phyloP scores from a whole-genome alignment of 2,329 filamentous ascomycete genomes.

The Monascus ruber region DNA sequence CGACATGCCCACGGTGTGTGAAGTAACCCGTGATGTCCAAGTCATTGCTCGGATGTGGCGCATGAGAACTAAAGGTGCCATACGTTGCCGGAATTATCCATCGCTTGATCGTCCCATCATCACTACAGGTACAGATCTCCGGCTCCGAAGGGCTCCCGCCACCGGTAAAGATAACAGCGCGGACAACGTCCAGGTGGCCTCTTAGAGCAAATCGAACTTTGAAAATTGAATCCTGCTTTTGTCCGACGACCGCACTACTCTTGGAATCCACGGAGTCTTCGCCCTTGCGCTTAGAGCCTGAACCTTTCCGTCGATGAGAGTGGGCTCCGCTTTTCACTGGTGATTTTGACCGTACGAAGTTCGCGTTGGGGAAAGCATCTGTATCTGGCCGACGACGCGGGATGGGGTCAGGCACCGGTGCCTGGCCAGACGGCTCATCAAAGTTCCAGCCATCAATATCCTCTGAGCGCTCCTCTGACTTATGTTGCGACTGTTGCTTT shows the following conservation, averaged over 20 bases:
- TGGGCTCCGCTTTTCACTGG: conserved; percentile 54
- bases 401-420: conserved; percentile 30
- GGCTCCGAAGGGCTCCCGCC: conserved; percentile 91
- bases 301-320: conserved; percentile 70
- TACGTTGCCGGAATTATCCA: conserved; percentile 87
- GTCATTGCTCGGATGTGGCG: conserved; percentile 54
- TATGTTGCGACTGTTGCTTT: conserved; percentile 31
- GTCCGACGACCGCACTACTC: conserved; percentile 27
- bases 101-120: conserved; percentile 90
- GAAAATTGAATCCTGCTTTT: conserved; percentile 65
- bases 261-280: conserved; percentile 54
- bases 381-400: conserved; percentile 64
- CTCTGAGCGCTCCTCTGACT: conserved; percentile 31
- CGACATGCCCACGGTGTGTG: conserved; percentile 88
- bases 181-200: conserved; percentile 86
- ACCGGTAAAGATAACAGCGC: conserved; percentile 91
- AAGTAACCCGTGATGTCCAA: conserved; percentile 89
- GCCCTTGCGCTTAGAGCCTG: conserved; percentile 56
- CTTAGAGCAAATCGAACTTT: conserved; percentile 86
- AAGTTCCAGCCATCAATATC: conserved; percentile 86
- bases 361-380: conserved; percentile 75
- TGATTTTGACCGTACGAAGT: conserved; percentile 66
- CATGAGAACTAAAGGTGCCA: conserved; percentile 46
- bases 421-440: conserved; percentile 57
- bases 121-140: conserved; percentile 90